These are phyloP conservation scores for Xylariaceae sp. DNA, from an alignment of 2,329 filamentous ascomycete species.

Conservation along the genomic window DNA sequence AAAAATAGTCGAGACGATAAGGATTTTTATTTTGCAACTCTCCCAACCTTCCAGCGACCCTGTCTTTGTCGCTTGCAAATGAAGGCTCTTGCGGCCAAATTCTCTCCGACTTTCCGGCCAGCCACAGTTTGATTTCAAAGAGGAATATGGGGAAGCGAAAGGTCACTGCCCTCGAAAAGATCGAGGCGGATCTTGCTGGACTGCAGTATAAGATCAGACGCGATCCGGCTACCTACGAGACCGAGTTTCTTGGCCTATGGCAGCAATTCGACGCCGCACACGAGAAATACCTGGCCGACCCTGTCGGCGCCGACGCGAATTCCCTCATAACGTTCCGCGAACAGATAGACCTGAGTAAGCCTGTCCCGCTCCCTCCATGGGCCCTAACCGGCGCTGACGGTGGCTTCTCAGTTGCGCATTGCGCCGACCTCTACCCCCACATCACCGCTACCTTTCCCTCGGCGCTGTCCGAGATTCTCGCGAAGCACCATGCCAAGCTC, in stretches of 20 bases:
- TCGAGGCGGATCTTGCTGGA: conserved; percentile 84
- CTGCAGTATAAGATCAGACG: conserved; percentile 86
- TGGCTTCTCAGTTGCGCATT: conserved; percentile 57
- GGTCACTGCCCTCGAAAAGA: conserved; percentile 86
- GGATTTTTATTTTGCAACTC: too few species aligned
- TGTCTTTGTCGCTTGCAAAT: too few species aligned
- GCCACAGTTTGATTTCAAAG: too few species aligned
- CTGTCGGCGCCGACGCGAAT: conserved; percentile 66
- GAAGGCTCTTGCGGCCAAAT: too few species aligned
- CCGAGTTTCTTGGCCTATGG: conserved; percentile 84
- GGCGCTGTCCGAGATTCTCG: conserved; percentile 74
- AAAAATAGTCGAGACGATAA: too few species aligned
- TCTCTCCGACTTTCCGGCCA: too few species aligned
- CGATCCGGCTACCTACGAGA: conserved; percentile 69
- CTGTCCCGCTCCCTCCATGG: background rate
- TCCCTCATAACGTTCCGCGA: conserved; percentile 81
- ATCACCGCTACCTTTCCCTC: conserved; percentile 70
- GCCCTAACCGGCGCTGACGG: conserved; percentile 3
- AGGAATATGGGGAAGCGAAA: conserved; percentile 34
- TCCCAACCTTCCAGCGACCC: too few species aligned
- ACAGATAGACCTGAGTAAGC: conserved; percentile 68
- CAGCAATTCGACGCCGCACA: conserved; percentile 86
- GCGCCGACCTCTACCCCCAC: conserved; percentile 85
- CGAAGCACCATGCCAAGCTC: conserved; percentile 72
- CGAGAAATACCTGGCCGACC: conserved; percentile 83